A percentile compares a stretch with the other conserved stretches of the same genome.
phyloP scores from a whole-genome alignment of 2,329 filamentous ascomycete species.

The Cladosporium sp. region DNA sequence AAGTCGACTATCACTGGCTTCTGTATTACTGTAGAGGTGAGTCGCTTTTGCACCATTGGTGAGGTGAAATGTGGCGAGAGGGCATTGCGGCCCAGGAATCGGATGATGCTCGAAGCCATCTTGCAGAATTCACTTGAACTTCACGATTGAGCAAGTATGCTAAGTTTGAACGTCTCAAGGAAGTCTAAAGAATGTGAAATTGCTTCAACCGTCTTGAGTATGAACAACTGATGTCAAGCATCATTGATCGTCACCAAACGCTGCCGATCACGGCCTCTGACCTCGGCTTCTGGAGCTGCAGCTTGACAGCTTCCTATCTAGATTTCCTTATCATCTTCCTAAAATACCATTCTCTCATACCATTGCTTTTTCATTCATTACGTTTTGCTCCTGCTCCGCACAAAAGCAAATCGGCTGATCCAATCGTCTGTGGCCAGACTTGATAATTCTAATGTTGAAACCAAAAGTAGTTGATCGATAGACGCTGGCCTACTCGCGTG shows the following conservation, averaged over 20 bases:
- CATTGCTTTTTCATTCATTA: too few species aligned
- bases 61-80: not conserved
- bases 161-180: too few species aligned
- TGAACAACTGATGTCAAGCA: not conserved
- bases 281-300: constrained; percentile 2
- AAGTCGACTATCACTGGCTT: constrained; percentile 23
- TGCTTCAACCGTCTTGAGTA: not conserved
- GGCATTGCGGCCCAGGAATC: not conserved
- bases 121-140: not conserved
- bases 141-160: not conserved
- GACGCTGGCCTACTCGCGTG: too few species aligned
- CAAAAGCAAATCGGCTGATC: too few species aligned
- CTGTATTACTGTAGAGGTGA: not conserved
- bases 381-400: too few species aligned
- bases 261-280: not conserved
- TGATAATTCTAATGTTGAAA: too few species aligned
- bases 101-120: not conserved
- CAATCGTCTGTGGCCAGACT: too few species aligned
- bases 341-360: not conserved
- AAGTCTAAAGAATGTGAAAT: not conserved
- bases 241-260: not conserved
- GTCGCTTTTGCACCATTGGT: not conserved
- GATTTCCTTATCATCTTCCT: too few species aligned
- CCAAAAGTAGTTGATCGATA: too few species aligned
- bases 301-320: not conserved